Percentiles rank a stretch among this genome's conserved stretches.
phyloP scores from a whole-genome alignment of 2,329 filamentous ascomycete species.

The Pyricularia pennisetigena region DNA sequence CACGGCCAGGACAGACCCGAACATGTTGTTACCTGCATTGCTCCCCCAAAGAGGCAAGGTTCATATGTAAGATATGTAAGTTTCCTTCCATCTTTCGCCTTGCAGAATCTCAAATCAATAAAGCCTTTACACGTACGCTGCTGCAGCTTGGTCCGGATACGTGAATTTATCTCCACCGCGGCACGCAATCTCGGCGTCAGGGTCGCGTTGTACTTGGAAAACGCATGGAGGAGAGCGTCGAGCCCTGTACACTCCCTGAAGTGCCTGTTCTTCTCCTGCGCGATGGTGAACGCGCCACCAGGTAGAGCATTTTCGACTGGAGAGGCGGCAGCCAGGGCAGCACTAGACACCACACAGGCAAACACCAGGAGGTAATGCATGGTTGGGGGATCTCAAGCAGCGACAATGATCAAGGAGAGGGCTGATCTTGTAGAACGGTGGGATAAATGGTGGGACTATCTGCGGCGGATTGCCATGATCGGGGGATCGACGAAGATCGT shows the following conservation, averaged over 20 bases:
- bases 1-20: slow-evolving; percentile 11
- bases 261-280: slow-evolving; percentile 3
- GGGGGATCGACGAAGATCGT: not conserved
- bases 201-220: slow-evolving; percentile 21
- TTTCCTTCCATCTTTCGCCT: not conserved
- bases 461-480: not conserved
- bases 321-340: not conserved
- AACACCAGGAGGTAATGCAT: not conserved
- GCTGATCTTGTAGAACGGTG: not conserved
- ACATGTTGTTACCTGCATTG: not conserved
- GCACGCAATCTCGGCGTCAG: slow-evolving; percentile 16
- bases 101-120: not conserved
- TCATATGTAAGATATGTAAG: not conserved
- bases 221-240: slow-evolving; percentile 13
- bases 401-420: not conserved
- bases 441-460: not conserved
- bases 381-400: too few species aligned
- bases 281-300: not conserved
- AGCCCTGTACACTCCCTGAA: not conserved
- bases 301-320: not conserved
- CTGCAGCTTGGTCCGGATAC: not conserved
- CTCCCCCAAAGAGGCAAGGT: not conserved
- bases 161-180: slow-evolving; percentile 11
- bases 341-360: not conserved
- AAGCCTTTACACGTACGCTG: not conserved